Percentiles rank a stretch among this genome's conserved stretches.
Conservation (phyloP, 345 rosid species). For the Aurinia saxatilis region DNA sequence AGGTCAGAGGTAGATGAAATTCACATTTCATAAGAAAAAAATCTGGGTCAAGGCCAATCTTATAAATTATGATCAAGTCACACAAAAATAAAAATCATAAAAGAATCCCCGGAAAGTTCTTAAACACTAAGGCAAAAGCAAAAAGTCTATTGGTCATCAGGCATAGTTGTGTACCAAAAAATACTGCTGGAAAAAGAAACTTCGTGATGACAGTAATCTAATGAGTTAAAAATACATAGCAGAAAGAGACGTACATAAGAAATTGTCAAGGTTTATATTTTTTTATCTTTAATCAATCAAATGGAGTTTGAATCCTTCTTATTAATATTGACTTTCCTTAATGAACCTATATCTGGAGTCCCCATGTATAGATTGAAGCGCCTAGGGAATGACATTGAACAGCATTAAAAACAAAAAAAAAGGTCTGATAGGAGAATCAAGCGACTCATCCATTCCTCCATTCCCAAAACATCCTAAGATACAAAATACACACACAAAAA, state of each 20-base stretch:
- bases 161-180: background rate
- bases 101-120: background rate
- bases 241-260: constrained; percentile 16
- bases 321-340: background rate
- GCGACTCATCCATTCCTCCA: background rate
- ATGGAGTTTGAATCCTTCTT: constrained; percentile 10
- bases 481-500: background rate
- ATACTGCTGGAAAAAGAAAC: background rate
- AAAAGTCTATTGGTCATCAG: constrained; percentile 1
- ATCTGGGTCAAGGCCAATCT: constrained; percentile 8
- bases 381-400: background rate
- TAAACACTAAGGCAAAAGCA: constrained; percentile 12
- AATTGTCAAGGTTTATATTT: background rate
- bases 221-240: constrained; percentile 17
- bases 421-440: background rate
- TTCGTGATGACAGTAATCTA: constrained; percentile 19
- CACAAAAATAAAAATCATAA: background rate
- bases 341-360: background rate
- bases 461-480: background rate
- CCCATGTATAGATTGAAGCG: background rate
- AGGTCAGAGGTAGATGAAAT: constrained; percentile 1
- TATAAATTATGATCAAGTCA: constrained; percentile 11
- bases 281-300: background rate
- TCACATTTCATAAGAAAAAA: constrained; percentile 10
- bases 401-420: background rate